A percentile compares a stretch with the other conserved stretches of the same genome.
These are phyloP conservation scores for Solanum pennellii DNA, from an alignment of 257 asterid genomes.

Conservation along the genomic window DNA sequence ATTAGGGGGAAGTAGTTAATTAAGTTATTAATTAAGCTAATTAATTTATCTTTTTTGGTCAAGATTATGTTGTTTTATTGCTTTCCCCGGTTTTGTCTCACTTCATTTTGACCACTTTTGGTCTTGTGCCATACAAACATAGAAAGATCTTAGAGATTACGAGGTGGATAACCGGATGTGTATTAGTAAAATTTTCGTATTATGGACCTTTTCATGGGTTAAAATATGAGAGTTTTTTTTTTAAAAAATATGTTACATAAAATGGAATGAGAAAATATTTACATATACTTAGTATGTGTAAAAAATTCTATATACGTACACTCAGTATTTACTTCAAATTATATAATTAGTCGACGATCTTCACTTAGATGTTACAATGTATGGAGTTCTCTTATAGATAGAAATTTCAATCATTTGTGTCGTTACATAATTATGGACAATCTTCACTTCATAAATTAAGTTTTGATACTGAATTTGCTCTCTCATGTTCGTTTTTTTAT, in stretches of 20 bases:
- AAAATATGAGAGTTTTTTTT: background rate
- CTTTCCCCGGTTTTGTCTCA: conserved; percentile 34
- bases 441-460: background rate
- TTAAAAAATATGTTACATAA: background rate
- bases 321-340: background rate
- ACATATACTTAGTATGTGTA: background rate
- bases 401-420: background rate
- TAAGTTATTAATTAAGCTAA: background rate
- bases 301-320: too few species aligned
- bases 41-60: background rate
- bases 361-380: background rate
- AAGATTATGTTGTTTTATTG: background rate
- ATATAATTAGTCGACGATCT: background rate
- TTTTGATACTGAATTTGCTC: background rate
- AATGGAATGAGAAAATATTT: background rate
- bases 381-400: background rate
- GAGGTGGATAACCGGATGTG: background rate
- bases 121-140: background rate
- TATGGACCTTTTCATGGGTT: background rate
- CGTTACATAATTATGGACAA: background rate
- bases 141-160: background rate
- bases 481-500: background rate
- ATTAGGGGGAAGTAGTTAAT: conserved; percentile 6
- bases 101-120: conserved; percentile 3
- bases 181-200: background rate